These are phyloP conservation scores for Boletus smithii DNA, from an alignment of 1,284 basidiomycete species.

Conservation along the genomic window DNA sequence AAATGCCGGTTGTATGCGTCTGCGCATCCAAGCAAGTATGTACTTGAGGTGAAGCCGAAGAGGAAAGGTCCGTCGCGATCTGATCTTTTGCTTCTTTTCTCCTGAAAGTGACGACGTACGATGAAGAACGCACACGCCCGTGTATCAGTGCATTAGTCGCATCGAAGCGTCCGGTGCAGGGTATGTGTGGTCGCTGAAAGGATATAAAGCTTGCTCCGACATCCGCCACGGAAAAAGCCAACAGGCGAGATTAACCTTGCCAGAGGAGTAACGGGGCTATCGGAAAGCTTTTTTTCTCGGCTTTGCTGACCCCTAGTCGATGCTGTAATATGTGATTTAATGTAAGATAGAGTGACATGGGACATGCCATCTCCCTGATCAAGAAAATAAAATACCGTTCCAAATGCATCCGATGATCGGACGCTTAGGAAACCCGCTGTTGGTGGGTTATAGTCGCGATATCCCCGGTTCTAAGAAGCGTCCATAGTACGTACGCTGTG, in stretches of 20 bases:
- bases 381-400: slow-evolving; percentile 18
- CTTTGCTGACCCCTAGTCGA: slow-evolving; percentile 5
- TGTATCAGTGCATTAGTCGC: background rate
- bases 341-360: slow-evolving; percentile 20
- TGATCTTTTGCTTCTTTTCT: slow-evolving; percentile 9
- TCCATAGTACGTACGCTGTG: slow-evolving; percentile 20
- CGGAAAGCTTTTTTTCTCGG: slow-evolving; percentile 9
- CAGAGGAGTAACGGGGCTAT: slow-evolving; percentile 14
- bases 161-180: background rate
- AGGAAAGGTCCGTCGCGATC: slow-evolving; percentile 9
- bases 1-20: slow-evolving; percentile 10
- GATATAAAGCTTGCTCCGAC: slow-evolving; percentile 6
- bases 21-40: background rate
- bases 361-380: slow-evolving; percentile 7
- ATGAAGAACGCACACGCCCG: background rate
- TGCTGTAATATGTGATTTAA: slow-evolving; percentile 25
- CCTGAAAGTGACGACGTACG: background rate
- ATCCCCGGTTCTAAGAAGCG: slow-evolving; percentile 14
- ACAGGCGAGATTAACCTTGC: slow-evolving; percentile 30
- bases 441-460: slow-evolving; percentile 11
- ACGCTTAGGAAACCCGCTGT: slow-evolving; percentile 15
- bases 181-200: background rate
- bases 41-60: slow-evolving; percentile 1
- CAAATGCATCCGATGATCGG: slow-evolving; percentile 23
- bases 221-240: slow-evolving; percentile 16